Evolutionary conservation across 1,139 yeast species (phyloP).

Genomic region (Taiozyma onychis): DNA sequence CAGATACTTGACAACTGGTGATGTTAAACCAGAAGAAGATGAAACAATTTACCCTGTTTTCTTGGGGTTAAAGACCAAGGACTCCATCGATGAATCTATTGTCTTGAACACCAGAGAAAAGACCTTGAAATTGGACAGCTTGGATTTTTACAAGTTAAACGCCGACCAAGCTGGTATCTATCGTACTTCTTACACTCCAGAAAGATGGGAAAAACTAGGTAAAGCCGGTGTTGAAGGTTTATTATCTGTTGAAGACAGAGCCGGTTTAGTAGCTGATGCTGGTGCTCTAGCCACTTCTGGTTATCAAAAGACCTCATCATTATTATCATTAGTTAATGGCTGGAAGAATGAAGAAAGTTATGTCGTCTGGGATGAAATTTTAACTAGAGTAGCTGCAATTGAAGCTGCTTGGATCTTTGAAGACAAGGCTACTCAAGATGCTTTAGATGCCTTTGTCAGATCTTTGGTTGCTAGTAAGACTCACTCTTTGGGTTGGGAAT

Average conservation of each 20-base stretch:
- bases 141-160: constrained; percentile 70
- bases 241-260: constrained; percentile 76
- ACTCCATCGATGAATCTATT: constrained; percentile 58
- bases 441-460: constrained; percentile 53
- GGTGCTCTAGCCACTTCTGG: constrained; percentile 71
- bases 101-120: constrained; percentile 52
- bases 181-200: constrained; percentile 71
- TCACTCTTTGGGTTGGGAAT: constrained; percentile 63
- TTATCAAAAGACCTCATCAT: constrained; percentile 58
- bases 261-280: constrained; percentile 82
- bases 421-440: constrained; percentile 46
- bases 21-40: constrained; percentile 68
- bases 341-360: constrained; percentile 67
- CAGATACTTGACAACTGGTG: constrained; percentile 76
- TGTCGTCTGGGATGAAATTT: constrained; percentile 77
- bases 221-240: constrained; percentile 60
- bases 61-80: constrained; percentile 64
- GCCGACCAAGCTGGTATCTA: constrained; percentile 81
- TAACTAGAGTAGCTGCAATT: constrained; percentile 47
- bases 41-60: constrained; percentile 76
- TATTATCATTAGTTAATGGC: constrained; percentile 55
- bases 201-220: constrained; percentile 71
- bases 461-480: constrained; percentile 57
- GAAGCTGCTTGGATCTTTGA: constrained; percentile 70
- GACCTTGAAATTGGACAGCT: constrained; percentile 37